phyloP scores from a whole-genome alignment of 495 filamentous ascomycete species.

The Neurospora tetrasperma region DNA sequence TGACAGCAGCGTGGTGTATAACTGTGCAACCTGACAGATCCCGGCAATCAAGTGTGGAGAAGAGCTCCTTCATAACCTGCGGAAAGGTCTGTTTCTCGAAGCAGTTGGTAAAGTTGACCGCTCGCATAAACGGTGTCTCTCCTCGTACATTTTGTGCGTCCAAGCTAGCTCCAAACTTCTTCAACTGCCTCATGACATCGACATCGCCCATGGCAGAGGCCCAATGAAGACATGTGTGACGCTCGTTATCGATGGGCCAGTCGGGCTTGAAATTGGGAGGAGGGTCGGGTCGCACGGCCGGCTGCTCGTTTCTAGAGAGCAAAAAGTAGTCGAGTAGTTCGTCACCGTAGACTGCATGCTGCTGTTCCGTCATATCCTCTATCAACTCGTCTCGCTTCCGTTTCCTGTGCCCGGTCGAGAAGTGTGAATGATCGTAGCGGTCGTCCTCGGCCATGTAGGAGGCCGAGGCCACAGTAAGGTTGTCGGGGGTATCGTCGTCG shows the following conservation, averaged over 20 bases:
- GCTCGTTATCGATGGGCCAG: constrained; percentile 77
- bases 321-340: constrained; percentile 93
- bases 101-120: constrained; percentile 91
- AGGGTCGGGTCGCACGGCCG: constrained; percentile 61
- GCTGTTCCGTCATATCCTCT: constrained; percentile 61
- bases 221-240: constrained; percentile 90
- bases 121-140: constrained; percentile 91
- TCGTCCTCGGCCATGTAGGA: constrained; percentile 79
- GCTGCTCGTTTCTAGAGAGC: constrained; percentile 58
- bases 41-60: constrained; percentile 59
- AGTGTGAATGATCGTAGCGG: constrained; percentile 55
- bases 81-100: constrained; percentile 84
- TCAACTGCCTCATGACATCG: constrained; percentile 75
- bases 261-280: constrained; percentile 78
- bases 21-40: constrained; percentile 75
- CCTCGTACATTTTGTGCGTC: constrained; percentile 62
- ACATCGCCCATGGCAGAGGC: constrained; percentile 96
- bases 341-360: constrained; percentile 83
- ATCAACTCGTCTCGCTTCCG: constrained; percentile 61
- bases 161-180: constrained; percentile 61
- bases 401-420: constrained; percentile 60
- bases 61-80: constrained; percentile 64
- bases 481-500: constrained; percentile 75
- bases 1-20: constrained; percentile 85
- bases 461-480: constrained; percentile 65